Base-by-base conservation (phyloP, 768 basidiomycete genomes). In the Trametes gibbosa region DNA sequence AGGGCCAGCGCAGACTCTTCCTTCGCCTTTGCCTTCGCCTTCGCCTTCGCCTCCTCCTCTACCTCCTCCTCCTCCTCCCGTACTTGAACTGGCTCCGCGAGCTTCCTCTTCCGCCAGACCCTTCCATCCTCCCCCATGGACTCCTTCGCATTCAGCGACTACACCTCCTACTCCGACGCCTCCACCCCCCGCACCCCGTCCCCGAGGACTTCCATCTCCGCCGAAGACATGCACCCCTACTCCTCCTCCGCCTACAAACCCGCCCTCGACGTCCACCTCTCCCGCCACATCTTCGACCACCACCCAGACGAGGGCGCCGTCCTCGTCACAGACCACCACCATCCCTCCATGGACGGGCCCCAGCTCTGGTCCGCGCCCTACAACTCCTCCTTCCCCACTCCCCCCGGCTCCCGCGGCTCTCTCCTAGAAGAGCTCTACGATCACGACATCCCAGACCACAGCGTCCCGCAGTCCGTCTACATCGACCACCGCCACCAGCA, bases 351-450 rank as follows among this genome's bases (percentile, higher is more conserved):
- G 59, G 67, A 68, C 42, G 55, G 64, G 45, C 54, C 67, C 41
- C 64, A 65, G 53, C 63, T 66, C 62, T 67, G 66, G 65, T 63
- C 61, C 65, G 70, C 69, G 39, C 67, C 67, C 17, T 79, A 78
- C 69, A 79, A 66, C 57, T 56, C 62, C 41, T 68, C 69, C 58
- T 69, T 68, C 52, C 69, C 70, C 60, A 70, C 68, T 65, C 74
- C 69, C 58, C 73, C 69, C 66, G 63, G 67, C 48, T 77, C 77
- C 1, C 75, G 80, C 25, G 79, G 76, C 63, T 85, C 86, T 0
- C 79, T 90, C 35, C 81, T 90, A 41, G 80, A 83, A 57, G 89
- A 90, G 72, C 79, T 91, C 54, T 90, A 90, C 73, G 85, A 89
- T 54, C 74, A 76, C 50, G 81, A 86, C 64, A 64, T 77, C 43